A percentile compares a stretch with the other conserved stretches of the same genome.
Conservation (phyloP, 768 basidiomycete species). For the Lactarius evosmus region DNA sequence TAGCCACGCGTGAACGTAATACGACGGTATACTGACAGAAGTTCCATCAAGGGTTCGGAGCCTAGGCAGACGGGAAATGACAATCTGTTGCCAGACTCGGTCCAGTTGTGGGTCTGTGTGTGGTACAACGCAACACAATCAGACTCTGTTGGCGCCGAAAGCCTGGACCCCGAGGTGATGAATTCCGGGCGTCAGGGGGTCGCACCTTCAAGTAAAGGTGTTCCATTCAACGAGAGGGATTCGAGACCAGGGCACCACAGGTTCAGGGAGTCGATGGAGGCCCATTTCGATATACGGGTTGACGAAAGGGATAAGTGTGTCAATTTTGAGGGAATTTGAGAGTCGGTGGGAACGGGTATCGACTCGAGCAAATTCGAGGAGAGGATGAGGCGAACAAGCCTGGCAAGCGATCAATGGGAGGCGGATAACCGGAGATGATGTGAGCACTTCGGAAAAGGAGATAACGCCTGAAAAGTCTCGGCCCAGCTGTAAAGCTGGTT, state of each 20-base stretch:
- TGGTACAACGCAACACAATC: neutral
- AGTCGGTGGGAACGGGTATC: constrained; percentile 33
- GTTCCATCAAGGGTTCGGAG: constrained; percentile 63
- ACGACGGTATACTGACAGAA: constrained; percentile 41
- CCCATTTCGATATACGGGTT: constrained; percentile 60
- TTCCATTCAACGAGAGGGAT: constrained; percentile 57
- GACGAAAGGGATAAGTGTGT: constrained; percentile 61
- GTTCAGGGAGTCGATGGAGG: constrained; percentile 58
- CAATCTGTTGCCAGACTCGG: constrained; percentile 52
- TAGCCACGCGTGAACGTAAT: neutral
- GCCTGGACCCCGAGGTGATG: neutral
- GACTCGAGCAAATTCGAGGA: constrained; percentile 54
- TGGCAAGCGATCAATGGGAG: constrained; percentile 32
- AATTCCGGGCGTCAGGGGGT: neutral
- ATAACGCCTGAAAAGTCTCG: constrained; percentile 41
- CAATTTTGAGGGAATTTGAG: constrained; percentile 38
- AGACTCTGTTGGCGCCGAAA: neutral
- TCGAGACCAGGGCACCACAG: constrained; percentile 68
- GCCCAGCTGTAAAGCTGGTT: constrained; percentile 62
- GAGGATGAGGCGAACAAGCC: constrained; percentile 64
- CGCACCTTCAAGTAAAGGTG: constrained; percentile 60
- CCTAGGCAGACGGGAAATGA: constrained; percentile 65
- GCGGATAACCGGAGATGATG: neutral
- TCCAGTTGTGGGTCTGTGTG: constrained; percentile 38
- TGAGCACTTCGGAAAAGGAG: constrained; percentile 16